These are phyloP conservation scores for Paracorniculantispora psalliotae DNA, from an alignment of 2,329 filamentous ascomycete species.

Conservation along the genomic window DNA sequence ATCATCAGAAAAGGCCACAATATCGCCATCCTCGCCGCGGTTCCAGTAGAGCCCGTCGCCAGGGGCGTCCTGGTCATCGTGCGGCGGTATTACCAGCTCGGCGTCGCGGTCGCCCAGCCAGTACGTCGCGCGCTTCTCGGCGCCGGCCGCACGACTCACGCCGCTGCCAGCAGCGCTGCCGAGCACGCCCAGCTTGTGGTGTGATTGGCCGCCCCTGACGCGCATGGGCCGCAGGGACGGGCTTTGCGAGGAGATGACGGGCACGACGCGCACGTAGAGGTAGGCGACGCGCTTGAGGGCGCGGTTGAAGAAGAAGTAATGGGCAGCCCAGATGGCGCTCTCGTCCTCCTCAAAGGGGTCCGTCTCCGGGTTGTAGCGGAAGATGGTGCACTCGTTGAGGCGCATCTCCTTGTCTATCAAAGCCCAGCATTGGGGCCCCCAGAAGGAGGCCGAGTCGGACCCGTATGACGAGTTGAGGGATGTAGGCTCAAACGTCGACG, in stretches of 20 bases:
- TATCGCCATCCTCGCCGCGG: conserved; percentile 52
- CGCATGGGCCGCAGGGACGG: conserved; percentile 40
- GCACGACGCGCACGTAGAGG: conserved; percentile 85
- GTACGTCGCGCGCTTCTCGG: conserved; percentile 71
- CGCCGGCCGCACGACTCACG: conserved; percentile 18
- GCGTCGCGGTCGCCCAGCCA: conserved; percentile 72
- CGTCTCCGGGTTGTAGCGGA: conserved; percentile 82
- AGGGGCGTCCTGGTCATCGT: conserved; percentile 43
- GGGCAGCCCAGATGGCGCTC: conserved; percentile 87
- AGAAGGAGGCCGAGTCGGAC: conserved; percentile 55
- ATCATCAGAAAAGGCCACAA: conserved; percentile 49
- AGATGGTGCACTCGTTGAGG: conserved; percentile 81
- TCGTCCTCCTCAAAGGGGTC: conserved; percentile 91
- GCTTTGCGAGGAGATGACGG: conserved; percentile 61
- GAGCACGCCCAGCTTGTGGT: conserved; percentile 7
- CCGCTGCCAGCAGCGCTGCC: conserved; percentile 12
- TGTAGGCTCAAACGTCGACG: conserved; percentile 36
- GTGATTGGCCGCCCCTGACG: conserved; percentile 22
- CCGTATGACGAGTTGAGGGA: conserved; percentile 38
- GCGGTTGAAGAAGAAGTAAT: conserved; percentile 98
- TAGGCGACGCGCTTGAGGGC: conserved; percentile 88
- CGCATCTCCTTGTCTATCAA: conserved; percentile 93
- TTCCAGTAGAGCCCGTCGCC: conserved; percentile 53
- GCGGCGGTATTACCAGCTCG: conserved; percentile 40
- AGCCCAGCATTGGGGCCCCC: conserved; percentile 89